Percentiles rank a stretch among this genome's conserved stretches.
These are phyloP conservation scores for Lunularia cruciata DNA, from an alignment of 225 moss, liverwort and hornwort genomes.

Conservation along the genomic window DNA sequence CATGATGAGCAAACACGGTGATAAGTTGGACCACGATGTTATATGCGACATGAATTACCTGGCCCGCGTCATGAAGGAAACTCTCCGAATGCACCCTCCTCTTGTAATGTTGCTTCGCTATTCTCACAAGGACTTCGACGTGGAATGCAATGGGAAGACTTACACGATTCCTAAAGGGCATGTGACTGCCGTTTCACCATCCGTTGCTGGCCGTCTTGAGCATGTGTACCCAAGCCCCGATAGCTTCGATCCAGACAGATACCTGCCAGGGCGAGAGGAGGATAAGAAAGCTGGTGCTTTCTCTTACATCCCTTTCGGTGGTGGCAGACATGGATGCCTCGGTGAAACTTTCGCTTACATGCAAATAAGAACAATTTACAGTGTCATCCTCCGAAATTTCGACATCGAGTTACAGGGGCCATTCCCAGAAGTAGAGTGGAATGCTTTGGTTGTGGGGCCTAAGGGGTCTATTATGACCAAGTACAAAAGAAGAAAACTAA, in stretches of 20 bases:
- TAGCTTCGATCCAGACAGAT: conserved; percentile 73
- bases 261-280: conserved; percentile 61
- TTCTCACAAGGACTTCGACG: conserved; percentile 76
- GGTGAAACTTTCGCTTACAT: conserved; percentile 97
- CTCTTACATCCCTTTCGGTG: conserved; percentile 84
- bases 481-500: conserved; percentile 77
- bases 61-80: conserved; percentile 88
- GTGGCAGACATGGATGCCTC: conserved; percentile 93
- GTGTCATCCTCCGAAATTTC: conserved; percentile 79
- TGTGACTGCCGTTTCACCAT: conserved; percentile 79
- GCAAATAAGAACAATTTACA: conserved; percentile 97
- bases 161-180: conserved; percentile 82
- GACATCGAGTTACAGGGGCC: conserved; percentile 60
- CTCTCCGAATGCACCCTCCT: conserved; percentile 86
- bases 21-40: conserved; percentile 64
- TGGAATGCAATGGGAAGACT: conserved; percentile 59
- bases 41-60: conserved; percentile 70
- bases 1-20: conserved; percentile 74
- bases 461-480: conserved; percentile 75
- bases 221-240: conserved; percentile 70
- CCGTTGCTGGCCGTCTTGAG: conserved; percentile 69
- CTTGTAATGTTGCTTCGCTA: conserved; percentile 89
- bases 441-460: conserved; percentile 95
- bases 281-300: conserved; percentile 80
- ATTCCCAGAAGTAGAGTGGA: conserved; percentile 88